A percentile compares a stretch with the other conserved stretches of the same genome.
Evolutionary conservation across 1,139 yeast species (phyloP).

Genomic region (Saccharomycopsis phalli): DNA sequence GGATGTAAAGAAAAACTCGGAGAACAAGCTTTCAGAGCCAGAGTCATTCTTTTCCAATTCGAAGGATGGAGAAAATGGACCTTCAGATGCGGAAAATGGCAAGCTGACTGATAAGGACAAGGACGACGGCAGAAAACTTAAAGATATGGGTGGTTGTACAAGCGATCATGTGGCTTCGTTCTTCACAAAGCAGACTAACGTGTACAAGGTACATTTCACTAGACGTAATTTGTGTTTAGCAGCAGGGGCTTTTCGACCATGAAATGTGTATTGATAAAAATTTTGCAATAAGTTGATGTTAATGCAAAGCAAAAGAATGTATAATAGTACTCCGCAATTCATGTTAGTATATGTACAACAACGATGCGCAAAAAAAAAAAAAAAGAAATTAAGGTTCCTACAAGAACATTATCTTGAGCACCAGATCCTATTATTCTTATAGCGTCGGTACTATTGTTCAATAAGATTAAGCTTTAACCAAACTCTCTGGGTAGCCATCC

Average conservation of each 20-base stretch:
- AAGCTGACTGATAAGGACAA: slow-evolving; percentile 1
- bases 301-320: too few relatives aligned
- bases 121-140: slow-evolving; percentile 32
- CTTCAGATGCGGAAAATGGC: slow-evolving; percentile 20
- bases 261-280: too few relatives aligned
- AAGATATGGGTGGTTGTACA: slow-evolving; percentile 64
- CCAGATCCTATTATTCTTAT: too few relatives aligned
- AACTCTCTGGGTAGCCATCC: too few relatives aligned
- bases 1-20: slow-evolving; percentile 85
- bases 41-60: slow-evolving; percentile 40
- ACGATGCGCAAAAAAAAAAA: too few relatives aligned
- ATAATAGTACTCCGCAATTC: too few relatives aligned
- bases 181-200: slow-evolving; percentile 90
- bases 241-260: slow-evolving; percentile 75
- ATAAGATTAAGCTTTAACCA: too few relatives aligned
- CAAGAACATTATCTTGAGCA: too few relatives aligned
- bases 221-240: slow-evolving; percentile 86
- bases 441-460: too few relatives aligned
- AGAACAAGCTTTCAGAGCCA: slow-evolving; percentile 74
- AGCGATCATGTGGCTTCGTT: slow-evolving; percentile 90
- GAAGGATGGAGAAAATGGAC: slow-evolving; percentile 11
- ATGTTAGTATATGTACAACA: too few relatives aligned
- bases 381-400: too few relatives aligned
- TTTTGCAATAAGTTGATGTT: too few relatives aligned
- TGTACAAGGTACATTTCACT: slow-evolving; percentile 86